phyloP scores from a whole-genome alignment of 164 flowering plant genomes.

The Vitis amurensis region DNA sequence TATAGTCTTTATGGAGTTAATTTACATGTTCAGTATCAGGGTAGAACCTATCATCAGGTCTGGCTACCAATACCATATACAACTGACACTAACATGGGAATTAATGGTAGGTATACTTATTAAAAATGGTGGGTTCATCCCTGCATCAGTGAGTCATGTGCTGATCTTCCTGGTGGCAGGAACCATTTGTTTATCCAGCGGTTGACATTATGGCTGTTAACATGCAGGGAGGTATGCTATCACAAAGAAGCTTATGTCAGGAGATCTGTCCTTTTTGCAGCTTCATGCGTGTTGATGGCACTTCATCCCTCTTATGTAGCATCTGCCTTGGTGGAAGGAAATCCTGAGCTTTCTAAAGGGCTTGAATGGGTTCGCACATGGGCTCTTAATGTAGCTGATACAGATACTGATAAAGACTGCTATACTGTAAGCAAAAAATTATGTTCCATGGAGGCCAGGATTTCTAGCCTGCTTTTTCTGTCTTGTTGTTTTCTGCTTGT shows the following conservation, averaged over 20 bases:
- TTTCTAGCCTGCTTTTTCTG: not conserved
- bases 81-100: not conserved
- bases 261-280: conserved; percentile 81
- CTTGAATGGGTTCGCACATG: conserved; percentile 94
- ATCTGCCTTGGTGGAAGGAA: conserved; percentile 73
- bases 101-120: not conserved
- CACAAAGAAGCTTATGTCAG: conserved; percentile 90
- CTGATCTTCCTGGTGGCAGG: not conserved
- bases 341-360: conserved; percentile 63
- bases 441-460: not conserved
- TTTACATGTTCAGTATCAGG: not conserved
- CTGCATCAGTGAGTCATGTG: not conserved
- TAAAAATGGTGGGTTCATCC: not conserved
- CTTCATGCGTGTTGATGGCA: conserved; percentile 71
- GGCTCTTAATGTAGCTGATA: conserved; percentile 77
- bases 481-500: not conserved
- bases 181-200: not conserved
- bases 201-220: not conserved
- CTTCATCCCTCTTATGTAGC: conserved; percentile 90
- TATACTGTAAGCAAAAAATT: conserved; percentile 52
- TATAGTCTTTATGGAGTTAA: not conserved
- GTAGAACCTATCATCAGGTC: not conserved
- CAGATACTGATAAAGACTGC: conserved; percentile 85
- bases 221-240: conserved; percentile 67
- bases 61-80: not conserved